Base-by-base conservation (phyloP, 225 moss, liverwort and hornwort genomes). In the Pseudoscleropodium purum region DNA sequence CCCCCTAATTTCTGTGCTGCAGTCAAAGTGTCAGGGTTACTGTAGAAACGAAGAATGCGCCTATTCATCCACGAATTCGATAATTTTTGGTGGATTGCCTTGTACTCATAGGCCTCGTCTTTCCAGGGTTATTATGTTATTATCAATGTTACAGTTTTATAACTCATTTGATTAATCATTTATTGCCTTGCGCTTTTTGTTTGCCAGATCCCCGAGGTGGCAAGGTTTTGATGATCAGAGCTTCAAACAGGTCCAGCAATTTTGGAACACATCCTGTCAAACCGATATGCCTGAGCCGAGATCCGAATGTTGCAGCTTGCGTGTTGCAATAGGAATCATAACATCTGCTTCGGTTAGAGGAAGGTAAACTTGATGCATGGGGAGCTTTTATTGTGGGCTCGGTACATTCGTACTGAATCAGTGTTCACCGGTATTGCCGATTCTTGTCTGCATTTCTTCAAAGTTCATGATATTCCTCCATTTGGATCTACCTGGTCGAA, bases 291-390 rank as follows among this genome's bases (percentile, higher is more conserved):
- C 75, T 75, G 80, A 61, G 80, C 56, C 34, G 45, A 64, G 75
- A 31, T 64, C 90, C 70, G 79, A 87, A 75, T 13, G n/a, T 79
- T 78, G 88, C 89, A 93, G 88, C 82, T 83, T 91, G 89, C 92
- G 95, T 87, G 88, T 84, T 47, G 85, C 92, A 21, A 88, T 94
- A 70, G 95, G 95, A 45, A 92, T 94, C 66, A n/a, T 93, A 41
- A 95, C 95, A 60, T 95, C 95, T 65, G 83, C 91, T 85, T 84
- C 89, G 65, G 91, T 91, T 36, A 89, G 92, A 81, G 95, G 95
- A 93, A 94, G 95, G 95, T 94, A 83, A 65, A 43, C 64, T 79
- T 39, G 34, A 77, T 56, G 36, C 66, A 41, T 43, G 26, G 24
- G 26, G 24, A 85, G 13, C 45, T 59, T 57, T 20, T 43, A 47